phyloP scores from a whole-genome alignment of 495 filamentous ascomycete species.

The Amniculicola lignicola region DNA sequence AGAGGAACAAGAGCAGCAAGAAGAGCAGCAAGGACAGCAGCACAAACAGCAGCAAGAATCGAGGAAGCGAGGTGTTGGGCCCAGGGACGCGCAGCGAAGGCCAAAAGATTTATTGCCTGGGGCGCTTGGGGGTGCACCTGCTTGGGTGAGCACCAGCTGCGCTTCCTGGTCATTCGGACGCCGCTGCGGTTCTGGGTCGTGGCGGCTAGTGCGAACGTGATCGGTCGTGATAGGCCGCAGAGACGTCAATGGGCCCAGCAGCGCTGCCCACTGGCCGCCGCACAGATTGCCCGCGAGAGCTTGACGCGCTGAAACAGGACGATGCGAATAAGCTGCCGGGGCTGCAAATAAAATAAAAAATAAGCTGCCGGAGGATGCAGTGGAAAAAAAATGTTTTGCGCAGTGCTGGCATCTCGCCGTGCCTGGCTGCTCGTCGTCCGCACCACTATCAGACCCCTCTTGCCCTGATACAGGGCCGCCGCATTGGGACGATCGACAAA shows the following conservation, averaged over 20 bases:
- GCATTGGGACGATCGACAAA: no score
- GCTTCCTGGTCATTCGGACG: slow-evolving; percentile 28
- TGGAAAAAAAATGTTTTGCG: no score
- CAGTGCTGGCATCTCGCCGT: no score
- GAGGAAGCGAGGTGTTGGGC: not conserved
- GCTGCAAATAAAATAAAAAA: no score
- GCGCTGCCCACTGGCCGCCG: not conserved
- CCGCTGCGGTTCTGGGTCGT: slow-evolving; percentile 22
- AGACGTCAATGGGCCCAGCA: not conserved
- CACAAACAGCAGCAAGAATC: not conserved
- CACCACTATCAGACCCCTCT: no score
- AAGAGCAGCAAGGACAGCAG: slow-evolving; percentile 2
- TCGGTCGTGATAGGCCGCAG: slow-evolving; percentile 16
- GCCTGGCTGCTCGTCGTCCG: no score
- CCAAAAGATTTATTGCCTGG: slow-evolving; percentile 23
- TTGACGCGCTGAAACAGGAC: no score
- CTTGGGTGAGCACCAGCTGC: slow-evolving; percentile 14
- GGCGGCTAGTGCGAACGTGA: slow-evolving; percentile 16
- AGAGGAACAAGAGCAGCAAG: not conserved
- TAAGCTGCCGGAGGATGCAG: no score
- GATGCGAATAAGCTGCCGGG: no score
- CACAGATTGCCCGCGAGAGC: not conserved
- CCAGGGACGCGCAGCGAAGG: not conserved
- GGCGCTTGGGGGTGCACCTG: slow-evolving; percentile 7
- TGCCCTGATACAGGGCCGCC: no score